Percentiles rank a stretch among this genome's conserved stretches.
phyloP scores from a whole-genome alignment of 1,139 yeast genomes.

The Magnusiomyces ingens region DNA sequence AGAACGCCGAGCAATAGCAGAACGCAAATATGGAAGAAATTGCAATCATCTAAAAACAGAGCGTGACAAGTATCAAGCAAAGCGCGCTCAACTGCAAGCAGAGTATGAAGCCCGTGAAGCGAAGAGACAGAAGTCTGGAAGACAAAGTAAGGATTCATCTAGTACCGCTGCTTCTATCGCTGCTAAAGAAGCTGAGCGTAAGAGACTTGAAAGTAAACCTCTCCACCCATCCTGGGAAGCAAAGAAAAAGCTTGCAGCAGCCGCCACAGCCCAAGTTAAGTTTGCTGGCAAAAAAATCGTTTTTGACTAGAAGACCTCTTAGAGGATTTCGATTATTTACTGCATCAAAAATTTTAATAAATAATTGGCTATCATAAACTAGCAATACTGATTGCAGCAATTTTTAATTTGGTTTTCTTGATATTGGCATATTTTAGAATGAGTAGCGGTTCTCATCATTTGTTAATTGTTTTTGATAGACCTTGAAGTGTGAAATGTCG shows the following conservation, averaged over 20 bases:
- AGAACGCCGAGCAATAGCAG: conserved; percentile 96
- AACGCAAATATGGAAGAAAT: conserved; percentile 68
- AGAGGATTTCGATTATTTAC: not conserved
- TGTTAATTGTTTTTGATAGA: no score
- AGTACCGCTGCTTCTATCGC: conserved; percentile 37
- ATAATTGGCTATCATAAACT: not conserved
- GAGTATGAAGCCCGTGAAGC: conserved; percentile 66
- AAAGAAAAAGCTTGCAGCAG: conserved; percentile 47
- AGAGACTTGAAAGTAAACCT: conserved; percentile 25
- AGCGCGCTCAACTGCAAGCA: conserved; percentile 48
- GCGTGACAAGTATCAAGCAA: conserved; percentile 42
- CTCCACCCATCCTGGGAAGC: conserved; percentile 98
- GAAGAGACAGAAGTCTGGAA: conserved; percentile 35
- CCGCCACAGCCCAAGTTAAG: conserved; percentile 46
- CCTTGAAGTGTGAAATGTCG: no score
- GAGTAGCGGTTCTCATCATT: no score
- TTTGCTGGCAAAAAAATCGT: conserved; percentile 81
- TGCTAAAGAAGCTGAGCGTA: conserved; percentile 9
- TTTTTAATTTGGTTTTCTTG: not conserved
- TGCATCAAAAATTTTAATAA: not conserved
- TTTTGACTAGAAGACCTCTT: conserved; percentile 36
- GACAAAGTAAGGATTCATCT: conserved; percentile 4
- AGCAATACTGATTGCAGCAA: not conserved
- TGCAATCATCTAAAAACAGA: conserved; percentile 82
- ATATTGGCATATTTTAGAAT: no score